phyloP scores from a whole-genome alignment of 257 asterid genomes.

The Solanum clarkiae region DNA sequence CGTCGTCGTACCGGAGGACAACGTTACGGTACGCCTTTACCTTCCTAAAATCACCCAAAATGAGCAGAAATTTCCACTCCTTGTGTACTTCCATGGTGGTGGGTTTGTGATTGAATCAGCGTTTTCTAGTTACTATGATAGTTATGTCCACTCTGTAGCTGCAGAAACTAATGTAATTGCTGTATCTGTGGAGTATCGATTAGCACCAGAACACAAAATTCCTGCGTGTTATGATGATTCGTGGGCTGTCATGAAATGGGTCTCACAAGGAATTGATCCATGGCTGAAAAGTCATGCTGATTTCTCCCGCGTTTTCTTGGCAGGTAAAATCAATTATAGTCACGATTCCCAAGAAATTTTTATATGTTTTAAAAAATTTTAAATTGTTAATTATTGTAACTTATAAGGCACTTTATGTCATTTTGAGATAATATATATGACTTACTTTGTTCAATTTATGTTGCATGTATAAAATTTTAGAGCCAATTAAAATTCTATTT shows the following conservation, averaged over 20 bases:
- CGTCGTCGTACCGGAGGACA: constrained; percentile 26
- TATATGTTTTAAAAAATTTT: not conserved
- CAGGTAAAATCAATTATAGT: constrained; percentile 15
- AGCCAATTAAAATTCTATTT: too few relatives aligned
- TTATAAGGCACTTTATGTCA: too few relatives aligned
- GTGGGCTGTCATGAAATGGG: constrained; percentile 45
- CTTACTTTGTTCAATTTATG: too few relatives aligned
- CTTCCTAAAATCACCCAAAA: constrained; percentile 25
- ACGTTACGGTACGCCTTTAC: constrained; percentile 37
- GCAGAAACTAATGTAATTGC: constrained; percentile 34
- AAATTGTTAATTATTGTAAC: too few relatives aligned
- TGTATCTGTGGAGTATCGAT: constrained; percentile 50
- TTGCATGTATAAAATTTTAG: too few relatives aligned
- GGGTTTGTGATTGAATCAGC: constrained; percentile 47
- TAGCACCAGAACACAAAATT: constrained; percentile 53
- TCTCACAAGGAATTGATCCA: constrained; percentile 33
- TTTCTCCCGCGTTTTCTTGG: constrained; percentile 28
- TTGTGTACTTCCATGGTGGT: constrained; percentile 78
- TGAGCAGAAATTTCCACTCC: constrained; percentile 37
- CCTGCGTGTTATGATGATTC: constrained; percentile 72
- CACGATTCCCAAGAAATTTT: not conserved
- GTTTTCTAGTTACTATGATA: constrained; percentile 36
- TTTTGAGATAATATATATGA: too few relatives aligned
- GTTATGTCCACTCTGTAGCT: constrained; percentile 25
- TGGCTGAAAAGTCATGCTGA: constrained; percentile 47